phyloP scores from a whole-genome alignment of 2,329 filamentous ascomycete species.

The Lomentospora prolificans region DNA sequence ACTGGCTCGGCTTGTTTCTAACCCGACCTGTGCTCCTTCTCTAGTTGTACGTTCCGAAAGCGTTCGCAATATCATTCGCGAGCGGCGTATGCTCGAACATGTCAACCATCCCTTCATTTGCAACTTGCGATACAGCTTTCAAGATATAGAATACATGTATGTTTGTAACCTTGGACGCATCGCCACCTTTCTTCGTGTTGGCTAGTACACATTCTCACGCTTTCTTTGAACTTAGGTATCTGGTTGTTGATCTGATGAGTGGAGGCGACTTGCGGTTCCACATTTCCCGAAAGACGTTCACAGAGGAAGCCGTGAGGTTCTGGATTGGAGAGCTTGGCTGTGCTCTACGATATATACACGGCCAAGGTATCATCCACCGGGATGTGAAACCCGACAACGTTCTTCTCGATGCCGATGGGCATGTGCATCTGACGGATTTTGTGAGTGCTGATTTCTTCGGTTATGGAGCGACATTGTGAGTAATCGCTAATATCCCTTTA shows the following conservation, averaged over 20 bases:
- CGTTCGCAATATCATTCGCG: constrained; percentile 94
- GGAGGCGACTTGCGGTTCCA: constrained; percentile 95
- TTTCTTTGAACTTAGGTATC: constrained; percentile 58
- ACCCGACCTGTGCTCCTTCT: neutral
- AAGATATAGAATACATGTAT: constrained; percentile 97
- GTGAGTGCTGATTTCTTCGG: constrained; percentile 38
- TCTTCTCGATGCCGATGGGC: constrained; percentile 75
- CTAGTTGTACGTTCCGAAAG: constrained; percentile 93
- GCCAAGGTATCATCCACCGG: constrained; percentile 79
- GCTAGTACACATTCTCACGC: constrained; percentile 13
- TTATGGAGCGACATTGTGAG: neutral
- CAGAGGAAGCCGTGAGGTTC: constrained; percentile 90
- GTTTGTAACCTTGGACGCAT: constrained; percentile 19
- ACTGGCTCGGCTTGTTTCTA: neutral
- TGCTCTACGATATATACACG: constrained; percentile 77
- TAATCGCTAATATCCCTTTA: constrained; percentile 24
- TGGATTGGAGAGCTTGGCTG: constrained; percentile 95
- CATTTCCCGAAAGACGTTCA: constrained; percentile 95
- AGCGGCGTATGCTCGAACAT: constrained; percentile 95
- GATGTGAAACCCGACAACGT: constrained; percentile 93
- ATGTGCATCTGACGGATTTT: constrained; percentile 97
- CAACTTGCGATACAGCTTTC: constrained; percentile 97
- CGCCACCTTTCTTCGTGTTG: neutral
- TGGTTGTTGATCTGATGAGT: constrained; percentile 97
- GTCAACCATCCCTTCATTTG: constrained; percentile 97